Base-by-base conservation (phyloP, 1,139 yeast species). In the Sugiyamaella grinbergsii region DNA sequence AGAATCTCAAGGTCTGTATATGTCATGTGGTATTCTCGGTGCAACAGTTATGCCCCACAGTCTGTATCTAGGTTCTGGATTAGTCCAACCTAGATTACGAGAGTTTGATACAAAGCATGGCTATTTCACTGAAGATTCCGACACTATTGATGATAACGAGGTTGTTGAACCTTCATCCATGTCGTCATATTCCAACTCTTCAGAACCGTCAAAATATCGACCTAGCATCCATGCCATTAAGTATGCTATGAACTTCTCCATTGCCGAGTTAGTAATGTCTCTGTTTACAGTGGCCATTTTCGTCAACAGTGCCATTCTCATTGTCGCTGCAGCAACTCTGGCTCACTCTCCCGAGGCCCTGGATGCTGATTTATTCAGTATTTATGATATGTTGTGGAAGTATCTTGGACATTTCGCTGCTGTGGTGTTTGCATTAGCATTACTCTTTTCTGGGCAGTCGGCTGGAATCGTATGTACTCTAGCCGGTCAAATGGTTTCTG, bases 31-130 rank as follows among this genome's bases (percentile, higher is more conserved):
- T 19, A 86, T 93, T 50, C 74, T 93, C 50, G 98, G 98, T 18
- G 97, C 98, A 24, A 94, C 98, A 1, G 95, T 93, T 26, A 93
- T 93, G 98, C 98, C 98, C 2, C 98, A 93, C 67, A 85, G 95
- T 1, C 73, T 93, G 41, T 93, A 87, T 65, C 73, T 93, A 51
- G 98, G 98, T 0, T 86, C 95, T 0, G 96, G 97, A 1, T 76
- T 93, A 52, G 98, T 93, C 7, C 96, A 91, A 66, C 85, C 97
- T 2, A 78, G 98, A 54, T 74, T 93, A 55, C 77, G 82, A 58
- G 96, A 90, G 41, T 91, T 77, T 62, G 98, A 93, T 67, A 68
- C 79, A 13, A 79, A 81, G 61, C 74, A 81, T 58, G 91, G 90
- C 16, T 71, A 72, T 63, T 78, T 72, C 31, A 10, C 32, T 2